These are phyloP conservation scores for Haplosporangium sp. DNA, from an alignment of 371 early-diverging fungal species.

Conservation along the genomic window DNA sequence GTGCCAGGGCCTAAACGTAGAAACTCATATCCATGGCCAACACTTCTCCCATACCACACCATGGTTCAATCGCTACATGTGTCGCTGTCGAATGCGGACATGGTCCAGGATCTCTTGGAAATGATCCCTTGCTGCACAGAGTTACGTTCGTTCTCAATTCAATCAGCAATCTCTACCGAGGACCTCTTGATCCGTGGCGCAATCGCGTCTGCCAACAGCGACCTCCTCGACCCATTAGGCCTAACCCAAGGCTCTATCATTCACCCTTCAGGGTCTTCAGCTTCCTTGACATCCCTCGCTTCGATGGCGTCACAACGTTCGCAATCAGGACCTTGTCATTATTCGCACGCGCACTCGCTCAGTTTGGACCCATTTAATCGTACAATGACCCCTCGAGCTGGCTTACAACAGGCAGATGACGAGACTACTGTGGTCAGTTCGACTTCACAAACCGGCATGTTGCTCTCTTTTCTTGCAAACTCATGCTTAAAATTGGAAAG, in stretches of 20 bases:
- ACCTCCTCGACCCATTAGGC: constrained; percentile 20
- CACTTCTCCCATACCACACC: constrained; percentile 42
- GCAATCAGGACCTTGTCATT: background rate
- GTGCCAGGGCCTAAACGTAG: constrained; percentile 9
- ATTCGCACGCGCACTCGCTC: constrained; percentile 18
- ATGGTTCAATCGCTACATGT: constrained; percentile 44
- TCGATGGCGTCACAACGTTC: constrained; percentile 11
- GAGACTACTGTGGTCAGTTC: constrained; percentile 26
- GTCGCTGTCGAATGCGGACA: constrained; percentile 34
- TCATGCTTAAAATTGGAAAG: constrained; percentile 37
- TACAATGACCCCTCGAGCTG: constrained; percentile 11
- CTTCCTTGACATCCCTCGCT: background rate
- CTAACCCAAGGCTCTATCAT: background rate
- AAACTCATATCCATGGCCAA: constrained; percentile 54
- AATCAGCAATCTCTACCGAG: constrained; percentile 37
- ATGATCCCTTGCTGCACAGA: constrained; percentile 48
- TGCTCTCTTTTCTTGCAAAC: constrained; percentile 26
- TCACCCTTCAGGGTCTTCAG: background rate
- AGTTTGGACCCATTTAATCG: constrained; percentile 22
- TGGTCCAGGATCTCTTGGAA: constrained; percentile 42
- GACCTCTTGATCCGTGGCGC: constrained; percentile 32
- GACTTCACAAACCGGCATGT: constrained; percentile 20
- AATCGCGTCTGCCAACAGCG: constrained; percentile 24
- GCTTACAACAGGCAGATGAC: constrained; percentile 22
- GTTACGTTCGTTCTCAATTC: constrained; percentile 37